These are phyloP conservation scores for Infundibulicybe gibba DNA, from an alignment of 768 basidiomycete genomes.

Conservation along the genomic window DNA sequence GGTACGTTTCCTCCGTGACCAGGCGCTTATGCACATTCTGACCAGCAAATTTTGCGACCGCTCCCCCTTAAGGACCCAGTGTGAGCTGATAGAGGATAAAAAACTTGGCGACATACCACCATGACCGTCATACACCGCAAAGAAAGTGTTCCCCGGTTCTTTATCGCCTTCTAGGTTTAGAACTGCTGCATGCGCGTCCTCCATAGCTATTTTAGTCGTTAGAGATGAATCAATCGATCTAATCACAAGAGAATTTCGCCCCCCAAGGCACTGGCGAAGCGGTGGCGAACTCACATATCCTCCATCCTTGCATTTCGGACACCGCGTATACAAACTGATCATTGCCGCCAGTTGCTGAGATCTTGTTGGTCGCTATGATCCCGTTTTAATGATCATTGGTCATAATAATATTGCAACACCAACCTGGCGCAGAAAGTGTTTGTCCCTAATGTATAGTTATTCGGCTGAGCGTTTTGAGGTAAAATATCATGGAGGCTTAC, in stretches of 20 bases:
- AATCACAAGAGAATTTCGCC: neutral
- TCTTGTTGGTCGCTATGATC: conserved; percentile 74
- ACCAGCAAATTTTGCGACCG: conserved; percentile 86
- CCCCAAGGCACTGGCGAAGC: conserved; percentile 2
- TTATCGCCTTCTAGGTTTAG: conserved; percentile 60
- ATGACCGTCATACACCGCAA: conserved; percentile 98
- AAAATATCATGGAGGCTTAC: conserved; percentile 8
- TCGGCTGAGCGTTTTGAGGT: neutral
- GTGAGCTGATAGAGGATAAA: conserved; percentile 5
- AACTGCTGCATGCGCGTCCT: conserved; percentile 85
- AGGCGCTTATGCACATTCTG: conserved; percentile 79
- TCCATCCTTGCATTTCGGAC: conserved; percentile 99
- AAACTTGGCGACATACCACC: conserved; percentile 60
- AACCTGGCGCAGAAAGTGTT: conserved; percentile 80
- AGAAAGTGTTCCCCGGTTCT: conserved; percentile 67
- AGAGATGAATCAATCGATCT: conserved; percentile 2
- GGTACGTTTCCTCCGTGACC: conserved; percentile 67
- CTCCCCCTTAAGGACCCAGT: conserved; percentile 49
- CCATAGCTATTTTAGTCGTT: conserved; percentile 69
- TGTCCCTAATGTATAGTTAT: conserved; percentile 57
- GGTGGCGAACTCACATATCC: conserved; percentile 73
- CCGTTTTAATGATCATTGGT: conserved; percentile 9
- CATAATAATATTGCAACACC: conserved; percentile 17
- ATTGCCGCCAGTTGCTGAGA: conserved; percentile 70
- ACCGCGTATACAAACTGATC: conserved; percentile 70